Base-by-base conservation (phyloP, 495 filamentous ascomycete genomes). In the Halenospora varia region DNA sequence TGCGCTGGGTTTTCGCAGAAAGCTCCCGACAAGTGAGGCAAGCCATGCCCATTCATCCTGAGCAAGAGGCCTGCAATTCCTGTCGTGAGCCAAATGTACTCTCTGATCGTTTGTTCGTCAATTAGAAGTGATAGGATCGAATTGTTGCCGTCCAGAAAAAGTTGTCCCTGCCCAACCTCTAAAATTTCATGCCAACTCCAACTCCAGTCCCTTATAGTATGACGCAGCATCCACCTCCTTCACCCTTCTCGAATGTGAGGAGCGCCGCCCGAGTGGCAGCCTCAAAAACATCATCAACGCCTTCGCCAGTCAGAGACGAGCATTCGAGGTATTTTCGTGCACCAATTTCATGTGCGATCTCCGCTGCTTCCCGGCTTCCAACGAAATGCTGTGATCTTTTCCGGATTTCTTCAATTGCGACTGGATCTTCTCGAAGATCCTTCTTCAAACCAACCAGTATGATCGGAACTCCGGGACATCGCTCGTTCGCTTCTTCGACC, bases 271-370 rank as follows among this genome's bases (percentile, higher is more conserved):
- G 82, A 53, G 94, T 99, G 9, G 94, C 94, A 24, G 94, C 94
- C 70, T 99, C 94, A 67, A 99, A 99, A 11, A 99, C 94, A 73
- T 99, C 94, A 71, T 99, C 94, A 20, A 99, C 94, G 11, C 94
- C 94, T 68, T 99, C 95, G 48, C 94, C 94, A n/a, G 89, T 96
- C 62, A 99, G 73, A 25, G 89, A 93, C 3, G 92, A 97, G 74
- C 94, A 99, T 69, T 99, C 94, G 48, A 99, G 86, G 64, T 99
- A 99, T 74, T 96, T 96, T 62, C 89, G 81, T 51, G 93, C 94
- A 42, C 93, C 92, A 65, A 97, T 88, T 56, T 92, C 84, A 51
- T 88, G 82, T 41, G 88, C 89, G 25, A 86, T 88, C 39, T 87
- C 84, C 53, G 86, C 86, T 55, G 90, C 94, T 63, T 94, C 88